Evolutionary conservation across 1,284 basidiomycete species (phyloP).

Genomic region (Malassezia sp.): DNA sequence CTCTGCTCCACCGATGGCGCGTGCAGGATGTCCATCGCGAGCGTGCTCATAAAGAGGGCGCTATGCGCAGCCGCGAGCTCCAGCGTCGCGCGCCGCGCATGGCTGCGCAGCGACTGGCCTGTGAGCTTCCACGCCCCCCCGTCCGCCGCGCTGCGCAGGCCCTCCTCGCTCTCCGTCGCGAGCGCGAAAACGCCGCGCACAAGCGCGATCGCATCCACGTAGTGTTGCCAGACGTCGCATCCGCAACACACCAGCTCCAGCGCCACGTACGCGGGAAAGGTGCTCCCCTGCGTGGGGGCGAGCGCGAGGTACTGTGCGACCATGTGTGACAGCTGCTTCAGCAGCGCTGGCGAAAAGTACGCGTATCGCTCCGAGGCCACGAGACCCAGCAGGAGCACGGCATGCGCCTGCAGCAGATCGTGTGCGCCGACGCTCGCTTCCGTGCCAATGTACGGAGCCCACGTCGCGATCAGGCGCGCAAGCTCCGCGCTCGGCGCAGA

Average conservation of each 20-base stretch:
- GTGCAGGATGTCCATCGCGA: slow-evolving; percentile 78
- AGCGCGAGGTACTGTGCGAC: slow-evolving; percentile 50
- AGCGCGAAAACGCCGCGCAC: slow-evolving; percentile 72
- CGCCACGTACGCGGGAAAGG: slow-evolving; percentile 53
- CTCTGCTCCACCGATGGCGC: slow-evolving; percentile 67
- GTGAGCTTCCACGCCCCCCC: background rate
- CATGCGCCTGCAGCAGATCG: background rate
- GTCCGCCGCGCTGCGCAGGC: background rate
- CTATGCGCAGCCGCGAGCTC: slow-evolving; percentile 74
- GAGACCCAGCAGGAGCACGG: slow-evolving; percentile 47
- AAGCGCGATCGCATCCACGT: slow-evolving; percentile 79
- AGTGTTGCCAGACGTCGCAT: slow-evolving; percentile 86
- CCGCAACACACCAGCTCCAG: slow-evolving; percentile 81
- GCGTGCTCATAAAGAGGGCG: slow-evolving; percentile 84
- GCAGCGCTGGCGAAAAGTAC: slow-evolving; percentile 60
- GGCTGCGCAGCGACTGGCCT: slow-evolving; percentile 20
- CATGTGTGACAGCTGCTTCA: slow-evolving; percentile 73
- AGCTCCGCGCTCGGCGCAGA: slow-evolving; percentile 15
- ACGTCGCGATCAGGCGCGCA: slow-evolving; percentile 21
- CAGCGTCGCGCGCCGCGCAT: slow-evolving; percentile 67
- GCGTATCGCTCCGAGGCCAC: slow-evolving; percentile 71
- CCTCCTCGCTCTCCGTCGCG: slow-evolving; percentile 63
- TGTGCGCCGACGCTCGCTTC: slow-evolving; percentile 43
- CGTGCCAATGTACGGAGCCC: slow-evolving; percentile 54
- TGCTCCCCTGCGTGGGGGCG: too few species aligned